Evolutionary conservation across 2,329 filamentous ascomycete species (phyloP).

Genomic region (Trichoderma endophyticum): DNA sequence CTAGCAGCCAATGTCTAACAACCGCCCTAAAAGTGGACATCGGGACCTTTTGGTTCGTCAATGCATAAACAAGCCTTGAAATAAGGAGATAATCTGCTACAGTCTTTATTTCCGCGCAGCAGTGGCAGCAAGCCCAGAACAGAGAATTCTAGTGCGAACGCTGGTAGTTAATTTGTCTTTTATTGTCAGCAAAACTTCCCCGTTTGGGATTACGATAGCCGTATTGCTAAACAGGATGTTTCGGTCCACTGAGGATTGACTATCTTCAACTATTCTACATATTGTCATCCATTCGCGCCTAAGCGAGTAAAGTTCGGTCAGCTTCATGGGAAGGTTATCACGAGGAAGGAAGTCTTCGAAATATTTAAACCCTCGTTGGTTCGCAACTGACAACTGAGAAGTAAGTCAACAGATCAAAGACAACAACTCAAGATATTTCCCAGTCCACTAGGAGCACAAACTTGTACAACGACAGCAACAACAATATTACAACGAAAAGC

Average conservation of each 20-base stretch:
- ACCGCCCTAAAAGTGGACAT: not conserved
- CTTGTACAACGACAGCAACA: not conserved
- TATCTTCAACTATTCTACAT: not conserved
- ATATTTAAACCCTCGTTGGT: not conserved
- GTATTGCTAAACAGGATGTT: not conserved
- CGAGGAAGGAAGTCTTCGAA: not conserved
- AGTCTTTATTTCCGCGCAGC: not conserved
- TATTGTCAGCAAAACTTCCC: constrained; percentile 1
- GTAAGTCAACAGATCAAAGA: not conserved
- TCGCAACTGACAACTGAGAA: not conserved
- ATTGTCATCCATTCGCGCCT: not conserved
- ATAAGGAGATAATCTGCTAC: not conserved
- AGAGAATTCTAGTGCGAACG: not conserved
- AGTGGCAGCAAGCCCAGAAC: not conserved
- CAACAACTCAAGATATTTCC: not conserved
- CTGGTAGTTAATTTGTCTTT: not conserved
- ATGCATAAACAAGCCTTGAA: not conserved
- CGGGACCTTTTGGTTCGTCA: not conserved
- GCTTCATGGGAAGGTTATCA: not conserved
- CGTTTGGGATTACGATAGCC: not conserved
- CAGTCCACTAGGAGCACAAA: not conserved
- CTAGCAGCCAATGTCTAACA: not conserved
- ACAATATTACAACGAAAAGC: not conserved
- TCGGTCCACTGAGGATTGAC: not conserved
- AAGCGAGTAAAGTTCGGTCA: not conserved